phyloP scores from a whole-genome alignment of 495 filamentous ascomycete genomes.

The Tuber calosporum region DNA sequence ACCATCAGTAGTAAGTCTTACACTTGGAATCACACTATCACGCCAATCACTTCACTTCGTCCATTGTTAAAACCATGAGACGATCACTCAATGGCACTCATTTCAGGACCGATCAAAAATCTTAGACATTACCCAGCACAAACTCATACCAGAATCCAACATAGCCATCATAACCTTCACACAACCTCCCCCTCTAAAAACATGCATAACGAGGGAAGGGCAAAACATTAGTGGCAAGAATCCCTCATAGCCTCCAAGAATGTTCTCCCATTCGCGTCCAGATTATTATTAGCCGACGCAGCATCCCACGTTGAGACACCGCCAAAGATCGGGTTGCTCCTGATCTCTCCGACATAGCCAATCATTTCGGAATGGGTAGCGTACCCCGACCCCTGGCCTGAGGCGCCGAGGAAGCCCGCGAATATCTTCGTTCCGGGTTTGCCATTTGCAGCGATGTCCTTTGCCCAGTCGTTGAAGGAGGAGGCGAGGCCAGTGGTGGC shows the following conservation, averaged over 20 bases:
- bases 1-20: background rate
- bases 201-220: background rate
- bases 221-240: background rate
- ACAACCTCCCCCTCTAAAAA: background rate
- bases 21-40: background rate
- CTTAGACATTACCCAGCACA: background rate
- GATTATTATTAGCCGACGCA: background rate
- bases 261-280: background rate
- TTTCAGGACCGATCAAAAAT: background rate
- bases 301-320: constrained; percentile 9
- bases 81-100: background rate
- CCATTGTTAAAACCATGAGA: background rate
- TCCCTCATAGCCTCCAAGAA: background rate
- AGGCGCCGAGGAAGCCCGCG: background rate
- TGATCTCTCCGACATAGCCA: constrained; percentile 10
- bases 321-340: constrained; percentile 6
- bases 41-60: background rate
- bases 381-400: background rate
- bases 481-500: constrained; percentile 7
- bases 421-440: constrained; percentile 10
- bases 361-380: background rate
- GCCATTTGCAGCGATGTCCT: background rate
- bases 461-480: constrained; percentile 13
- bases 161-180: background rate
- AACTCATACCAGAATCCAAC: background rate